These are phyloP conservation scores for Corynespora cassiicola DNA, from an alignment of 2,329 filamentous ascomycete species.

Conservation along the genomic window DNA sequence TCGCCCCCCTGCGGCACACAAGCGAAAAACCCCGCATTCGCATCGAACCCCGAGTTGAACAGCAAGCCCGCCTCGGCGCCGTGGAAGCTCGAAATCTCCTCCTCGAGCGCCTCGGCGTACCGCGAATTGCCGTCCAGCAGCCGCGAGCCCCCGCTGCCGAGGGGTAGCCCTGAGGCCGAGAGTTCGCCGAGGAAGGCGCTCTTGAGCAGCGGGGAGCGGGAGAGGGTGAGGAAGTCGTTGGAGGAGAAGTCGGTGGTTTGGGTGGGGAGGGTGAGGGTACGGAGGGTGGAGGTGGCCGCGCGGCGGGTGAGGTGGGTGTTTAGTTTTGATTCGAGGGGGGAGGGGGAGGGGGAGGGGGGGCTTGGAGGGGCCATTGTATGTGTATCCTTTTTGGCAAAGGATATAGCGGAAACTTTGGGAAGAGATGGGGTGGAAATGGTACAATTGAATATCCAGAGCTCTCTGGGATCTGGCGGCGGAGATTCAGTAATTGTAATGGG, in stretches of 20 bases:
- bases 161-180: conserved; percentile 42
- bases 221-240: conserved; percentile 70
- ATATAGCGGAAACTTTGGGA: too few relatives aligned
- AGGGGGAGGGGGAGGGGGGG: too few relatives aligned
- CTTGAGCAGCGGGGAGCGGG: conserved; percentile 55
- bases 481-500: too few relatives aligned
- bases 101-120: conserved; percentile 66
- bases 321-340: conserved; percentile 30
- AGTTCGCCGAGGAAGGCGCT: conserved; percentile 57
- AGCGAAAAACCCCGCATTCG: conserved; percentile 56
- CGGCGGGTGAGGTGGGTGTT: conserved; percentile 47
- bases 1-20: conserved; percentile 56
- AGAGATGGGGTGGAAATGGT: too few relatives aligned
- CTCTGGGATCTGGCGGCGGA: too few relatives aligned
- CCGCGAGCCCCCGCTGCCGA: conserved; percentile 66
- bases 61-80: conserved; percentile 63
- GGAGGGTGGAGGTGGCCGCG: conserved; percentile 41
- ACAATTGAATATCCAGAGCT: too few relatives aligned
- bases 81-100: conserved; percentile 66
- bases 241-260: conserved; percentile 65
- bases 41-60: conserved; percentile 63
- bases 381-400: too few relatives aligned
- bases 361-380: too few relatives aligned
- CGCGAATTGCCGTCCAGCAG: conserved; percentile 70
- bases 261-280: conserved; percentile 32